These are phyloP conservation scores for Carnegiea gigantea DNA, from an alignment of 179 eudicot genomes.

Conservation along the genomic window DNA sequence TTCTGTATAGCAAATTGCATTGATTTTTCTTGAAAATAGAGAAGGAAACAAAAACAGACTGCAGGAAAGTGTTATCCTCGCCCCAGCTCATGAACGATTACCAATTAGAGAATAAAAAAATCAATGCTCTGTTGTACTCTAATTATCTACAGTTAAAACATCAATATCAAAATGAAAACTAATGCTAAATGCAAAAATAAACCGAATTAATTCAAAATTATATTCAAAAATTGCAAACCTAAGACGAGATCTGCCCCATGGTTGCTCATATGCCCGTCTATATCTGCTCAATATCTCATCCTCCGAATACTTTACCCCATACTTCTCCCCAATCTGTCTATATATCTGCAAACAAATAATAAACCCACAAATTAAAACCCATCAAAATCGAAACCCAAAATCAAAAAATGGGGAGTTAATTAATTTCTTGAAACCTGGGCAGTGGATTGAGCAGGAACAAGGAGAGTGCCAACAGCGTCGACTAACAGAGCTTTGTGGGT, in stretches of 20 bases:
- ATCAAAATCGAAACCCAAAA: background rate
- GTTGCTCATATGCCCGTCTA: slow-evolving; percentile 88
- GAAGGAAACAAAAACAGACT: background rate
- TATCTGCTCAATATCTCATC: slow-evolving; percentile 74
- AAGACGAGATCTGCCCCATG: slow-evolving; percentile 93
- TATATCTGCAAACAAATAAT: slow-evolving; percentile 54
- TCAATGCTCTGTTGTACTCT: background rate
- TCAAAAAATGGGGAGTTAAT: no score
- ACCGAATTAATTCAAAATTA: background rate
- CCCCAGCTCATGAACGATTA: background rate
- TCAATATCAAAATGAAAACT: background rate
- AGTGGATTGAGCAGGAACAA: slow-evolving; percentile 94
- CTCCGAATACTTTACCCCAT: slow-evolving; percentile 84
- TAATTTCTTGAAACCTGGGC: slow-evolving; percentile 55
- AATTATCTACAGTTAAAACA: background rate
- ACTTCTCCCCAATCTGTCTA: slow-evolving; percentile 86
- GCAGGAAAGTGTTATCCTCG: background rate
- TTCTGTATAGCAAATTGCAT: background rate
- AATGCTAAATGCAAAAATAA: background rate
- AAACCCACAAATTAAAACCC: background rate
- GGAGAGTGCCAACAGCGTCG: slow-evolving; percentile 93
- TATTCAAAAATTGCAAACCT: slow-evolving; percentile 40
- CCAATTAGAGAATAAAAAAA: background rate
- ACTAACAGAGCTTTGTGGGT: slow-evolving; percentile 91
- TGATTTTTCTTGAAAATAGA: background rate